Evolutionary conservation across 352 stramenopile genomes (phyloP).

Genomic region (Pythium plurisporium): DNA sequence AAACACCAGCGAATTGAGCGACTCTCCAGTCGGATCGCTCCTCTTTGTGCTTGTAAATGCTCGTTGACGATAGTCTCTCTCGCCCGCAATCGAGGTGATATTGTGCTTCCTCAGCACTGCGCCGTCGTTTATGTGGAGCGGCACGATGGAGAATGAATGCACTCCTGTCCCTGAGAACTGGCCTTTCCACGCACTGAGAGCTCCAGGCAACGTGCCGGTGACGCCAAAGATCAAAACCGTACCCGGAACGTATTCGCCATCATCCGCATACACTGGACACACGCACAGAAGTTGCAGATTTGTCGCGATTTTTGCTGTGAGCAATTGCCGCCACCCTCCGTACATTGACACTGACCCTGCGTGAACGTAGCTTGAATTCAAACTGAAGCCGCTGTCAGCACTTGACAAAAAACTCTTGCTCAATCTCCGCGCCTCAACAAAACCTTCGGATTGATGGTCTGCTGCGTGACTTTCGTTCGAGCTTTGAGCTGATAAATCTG

Average conservation of each 20-base stretch:
- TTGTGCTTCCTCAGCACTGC: slow-evolving; percentile 42
- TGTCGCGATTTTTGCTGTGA: slow-evolving; percentile 30
- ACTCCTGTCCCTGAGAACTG: slow-evolving; percentile 23
- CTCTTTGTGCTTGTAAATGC: slow-evolving; percentile 55
- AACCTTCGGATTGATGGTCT: not conserved
- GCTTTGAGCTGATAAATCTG: not conserved
- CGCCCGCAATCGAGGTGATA: slow-evolving; percentile 72
- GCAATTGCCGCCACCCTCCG: slow-evolving; percentile 57
- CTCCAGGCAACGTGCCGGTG: slow-evolving; percentile 31
- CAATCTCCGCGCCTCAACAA: slow-evolving; percentile 27
- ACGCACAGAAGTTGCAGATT: slow-evolving; percentile 51
- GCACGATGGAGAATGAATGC: slow-evolving; percentile 42
- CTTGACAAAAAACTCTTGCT: slow-evolving; percentile 31
- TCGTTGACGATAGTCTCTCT: slow-evolving; percentile 76
- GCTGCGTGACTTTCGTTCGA: not conserved
- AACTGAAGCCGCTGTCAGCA: slow-evolving; percentile 29
- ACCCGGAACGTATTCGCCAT: slow-evolving; percentile 69
- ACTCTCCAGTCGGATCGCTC: slow-evolving; percentile 6
- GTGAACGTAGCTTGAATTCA: slow-evolving; percentile 40
- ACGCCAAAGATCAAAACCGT: slow-evolving; percentile 71
- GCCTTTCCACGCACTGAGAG: slow-evolving; percentile 64
- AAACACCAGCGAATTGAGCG: slow-evolving; percentile 76
- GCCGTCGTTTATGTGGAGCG: slow-evolving; percentile 46
- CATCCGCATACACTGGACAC: slow-evolving; percentile 67
- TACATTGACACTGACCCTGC: slow-evolving; percentile 70